A percentile compares a stretch with the other conserved stretches of the same genome.
phyloP scores from a whole-genome alignment of 805 yeast species.

The Sugiyamaella valdiviana region DNA sequence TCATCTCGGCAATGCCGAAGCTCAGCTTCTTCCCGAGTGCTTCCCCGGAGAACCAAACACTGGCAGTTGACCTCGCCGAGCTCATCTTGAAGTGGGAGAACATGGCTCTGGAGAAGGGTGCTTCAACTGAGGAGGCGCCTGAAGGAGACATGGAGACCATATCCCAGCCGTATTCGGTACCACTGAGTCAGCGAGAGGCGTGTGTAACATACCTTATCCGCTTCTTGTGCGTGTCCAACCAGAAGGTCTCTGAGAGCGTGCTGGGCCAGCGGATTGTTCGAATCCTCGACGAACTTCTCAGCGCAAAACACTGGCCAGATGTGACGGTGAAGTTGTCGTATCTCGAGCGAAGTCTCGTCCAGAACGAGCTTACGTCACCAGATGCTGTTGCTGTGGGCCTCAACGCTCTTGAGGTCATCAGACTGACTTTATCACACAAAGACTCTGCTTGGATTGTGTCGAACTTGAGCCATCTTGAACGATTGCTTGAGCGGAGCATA shows the following conservation, averaged over 20 bases:
- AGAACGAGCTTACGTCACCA: slow-evolving; percentile 63
- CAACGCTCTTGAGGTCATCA: slow-evolving; percentile 85
- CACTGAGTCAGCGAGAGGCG: slow-evolving; percentile 78
- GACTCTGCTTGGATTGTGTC: slow-evolving; percentile 70
- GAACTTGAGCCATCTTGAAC: slow-evolving; percentile 62
- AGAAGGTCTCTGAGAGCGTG: slow-evolving; percentile 76
- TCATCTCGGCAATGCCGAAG: slow-evolving; percentile 89
- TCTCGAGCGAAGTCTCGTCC: slow-evolving; percentile 79
- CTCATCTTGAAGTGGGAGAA: slow-evolving; percentile 81
- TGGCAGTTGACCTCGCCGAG: slow-evolving; percentile 88
- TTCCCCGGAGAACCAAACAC: slow-evolving; percentile 69
- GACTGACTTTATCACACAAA: slow-evolving; percentile 76
- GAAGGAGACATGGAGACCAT: slow-evolving; percentile 29
- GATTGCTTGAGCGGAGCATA: slow-evolving; percentile 71
- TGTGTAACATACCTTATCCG: slow-evolving; percentile 84
- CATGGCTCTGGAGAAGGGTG: slow-evolving; percentile 24
- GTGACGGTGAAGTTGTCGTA: slow-evolving; percentile 79
- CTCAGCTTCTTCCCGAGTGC: slow-evolving; percentile 72
- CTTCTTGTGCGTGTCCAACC: slow-evolving; percentile 79
- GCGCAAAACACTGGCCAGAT: slow-evolving; percentile 77
- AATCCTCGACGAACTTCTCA: slow-evolving; percentile 66
- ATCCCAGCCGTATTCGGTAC: slow-evolving; percentile 50
- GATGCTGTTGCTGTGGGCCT: slow-evolving; percentile 66
- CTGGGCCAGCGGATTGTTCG: slow-evolving; percentile 74
- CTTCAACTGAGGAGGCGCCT: slow-evolving; percentile 26